Evolutionary conservation across 2,329 filamentous ascomycete species (phyloP).

Genomic region (Trichoderma sp.): DNA sequence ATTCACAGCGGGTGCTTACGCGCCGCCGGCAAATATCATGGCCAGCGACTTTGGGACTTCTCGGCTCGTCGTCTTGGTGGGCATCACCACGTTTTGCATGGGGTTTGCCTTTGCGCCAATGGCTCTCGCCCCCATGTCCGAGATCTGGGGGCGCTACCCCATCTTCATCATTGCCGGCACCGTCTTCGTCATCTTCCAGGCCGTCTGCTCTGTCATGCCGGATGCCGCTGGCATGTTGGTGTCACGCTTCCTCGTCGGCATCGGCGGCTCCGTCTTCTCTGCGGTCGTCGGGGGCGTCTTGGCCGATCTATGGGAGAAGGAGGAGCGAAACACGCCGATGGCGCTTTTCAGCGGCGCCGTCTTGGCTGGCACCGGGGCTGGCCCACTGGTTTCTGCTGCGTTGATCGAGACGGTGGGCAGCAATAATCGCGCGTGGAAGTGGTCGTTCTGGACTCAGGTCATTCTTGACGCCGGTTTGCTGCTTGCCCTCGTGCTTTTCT

Average conservation of each 20-base stretch:
- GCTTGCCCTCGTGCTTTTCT: constrained; percentile 65
- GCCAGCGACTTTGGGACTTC: constrained; percentile 66
- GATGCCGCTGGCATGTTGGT: constrained; percentile 74
- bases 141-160: constrained; percentile 83
- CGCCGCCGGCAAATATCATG: constrained; percentile 68
- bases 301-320: constrained; percentile 77
- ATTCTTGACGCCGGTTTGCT: constrained; percentile 66
- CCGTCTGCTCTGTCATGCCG: constrained; percentile 71
- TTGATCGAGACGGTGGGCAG: constrained; percentile 63
- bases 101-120: constrained; percentile 86
- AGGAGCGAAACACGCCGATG: constrained; percentile 87
- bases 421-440: constrained; percentile 65
- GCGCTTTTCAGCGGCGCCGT: constrained; percentile 80
- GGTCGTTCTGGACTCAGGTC: constrained; percentile 86
- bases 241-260: constrained; percentile 74
- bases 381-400: constrained; percentile 71
- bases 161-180: constrained; percentile 76
- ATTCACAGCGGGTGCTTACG: constrained; percentile 80
- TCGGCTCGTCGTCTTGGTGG: constrained; percentile 66
- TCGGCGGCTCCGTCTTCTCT: constrained; percentile 76
- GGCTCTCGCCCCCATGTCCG: constrained; percentile 83
- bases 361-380: constrained; percentile 76
- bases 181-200: constrained; percentile 70
- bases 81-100: constrained; percentile 78
- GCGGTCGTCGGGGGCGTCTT: constrained; percentile 94